A percentile compares a stretch with the other conserved stretches of the same genome.
phyloP scores from a whole-genome alignment of 495 filamentous ascomycete species.

The Penicillium ucsense region DNA sequence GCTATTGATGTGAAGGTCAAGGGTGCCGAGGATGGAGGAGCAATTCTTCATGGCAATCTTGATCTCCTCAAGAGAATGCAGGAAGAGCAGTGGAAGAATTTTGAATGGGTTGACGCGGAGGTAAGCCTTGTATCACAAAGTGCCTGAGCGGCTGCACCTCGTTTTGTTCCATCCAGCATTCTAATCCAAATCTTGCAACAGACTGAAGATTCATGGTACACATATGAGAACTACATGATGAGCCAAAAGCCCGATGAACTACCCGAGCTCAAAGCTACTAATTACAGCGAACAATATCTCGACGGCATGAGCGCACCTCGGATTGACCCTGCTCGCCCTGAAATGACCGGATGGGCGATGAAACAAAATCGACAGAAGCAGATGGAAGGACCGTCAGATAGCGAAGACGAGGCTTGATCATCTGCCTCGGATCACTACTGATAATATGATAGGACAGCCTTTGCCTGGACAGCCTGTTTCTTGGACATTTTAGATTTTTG shows the following conservation, averaged over 20 bases:
- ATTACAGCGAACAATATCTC: slow-evolving; percentile 49
- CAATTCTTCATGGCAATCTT: slow-evolving; percentile 39
- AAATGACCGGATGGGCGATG: slow-evolving; percentile 42
- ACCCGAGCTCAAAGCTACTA: slow-evolving; percentile 41
- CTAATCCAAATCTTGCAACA: slow-evolving; percentile 10
- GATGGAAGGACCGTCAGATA: slow-evolving; percentile 10
- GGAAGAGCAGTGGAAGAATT: slow-evolving; percentile 56
- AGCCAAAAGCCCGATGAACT: slow-evolving; percentile 39
- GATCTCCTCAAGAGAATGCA: slow-evolving; percentile 50
- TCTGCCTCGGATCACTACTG: neutral
- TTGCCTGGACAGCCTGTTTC: neutral
- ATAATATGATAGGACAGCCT: neutral
- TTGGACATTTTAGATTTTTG: neutral
- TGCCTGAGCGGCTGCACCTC: neutral
- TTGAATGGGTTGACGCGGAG: slow-evolving; percentile 62
- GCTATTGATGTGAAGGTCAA: slow-evolving; percentile 62
- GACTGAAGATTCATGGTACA: slow-evolving; percentile 51
- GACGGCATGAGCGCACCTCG: slow-evolving; percentile 57
- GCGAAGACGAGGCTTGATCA: slow-evolving; percentile 16
- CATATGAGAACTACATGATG: slow-evolving; percentile 52
- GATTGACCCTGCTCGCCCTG: slow-evolving; percentile 41
- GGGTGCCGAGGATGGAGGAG: slow-evolving; percentile 46
- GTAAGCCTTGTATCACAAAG: slow-evolving; percentile 20
- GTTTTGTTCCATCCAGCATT: no score
- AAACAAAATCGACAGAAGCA: slow-evolving; percentile 38